phyloP scores from a whole-genome alignment of 75 land plant genomes.

The Gnetum montanum region DNA sequence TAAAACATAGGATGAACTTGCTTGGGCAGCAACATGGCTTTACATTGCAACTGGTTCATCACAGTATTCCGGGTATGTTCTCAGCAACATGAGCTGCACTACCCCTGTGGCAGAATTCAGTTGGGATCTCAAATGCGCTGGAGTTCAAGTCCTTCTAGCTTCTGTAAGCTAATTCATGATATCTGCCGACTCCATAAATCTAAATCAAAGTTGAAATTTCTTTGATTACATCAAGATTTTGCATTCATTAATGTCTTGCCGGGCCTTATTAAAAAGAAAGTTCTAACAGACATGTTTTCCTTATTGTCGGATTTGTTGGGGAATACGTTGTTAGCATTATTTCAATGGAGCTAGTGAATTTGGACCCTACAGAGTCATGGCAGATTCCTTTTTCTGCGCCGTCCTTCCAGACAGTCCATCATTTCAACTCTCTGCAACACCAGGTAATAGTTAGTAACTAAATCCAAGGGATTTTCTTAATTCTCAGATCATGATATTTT shows the following conservation, averaged over 20 bases:
- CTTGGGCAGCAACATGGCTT: constrained; percentile 89
- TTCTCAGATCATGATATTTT: background rate
- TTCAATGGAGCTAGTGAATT: constrained; percentile 44
- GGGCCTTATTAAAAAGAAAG: too few species aligned
- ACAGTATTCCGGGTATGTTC: constrained; percentile 30
- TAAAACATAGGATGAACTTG: constrained; percentile 59
- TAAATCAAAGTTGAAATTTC: background rate
- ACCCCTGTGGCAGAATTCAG: constrained; percentile 43
- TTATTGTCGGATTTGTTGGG: background rate
- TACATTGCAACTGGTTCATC: constrained; percentile 39
- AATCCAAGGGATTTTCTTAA: background rate
- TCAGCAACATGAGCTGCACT: constrained; percentile 23
- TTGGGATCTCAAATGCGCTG: constrained; percentile 77
- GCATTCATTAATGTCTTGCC: too few species aligned
- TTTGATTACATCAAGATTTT: background rate
- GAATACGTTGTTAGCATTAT: constrained; percentile 22
- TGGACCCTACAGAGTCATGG: constrained; percentile 33
- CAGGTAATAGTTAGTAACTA: constrained; percentile 29
- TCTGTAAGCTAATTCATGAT: constrained; percentile 12
- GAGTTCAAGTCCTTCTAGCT: constrained; percentile 50
- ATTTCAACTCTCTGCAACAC: constrained; percentile 36
- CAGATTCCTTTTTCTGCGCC: constrained; percentile 68
- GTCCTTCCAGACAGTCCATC: constrained; percentile 57
- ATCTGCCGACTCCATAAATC: background rate
- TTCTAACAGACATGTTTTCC: too few species aligned